Evolutionary conservation across 2,329 filamentous ascomycete species (phyloP).

Genomic region (Fusarium penzigii): DNA sequence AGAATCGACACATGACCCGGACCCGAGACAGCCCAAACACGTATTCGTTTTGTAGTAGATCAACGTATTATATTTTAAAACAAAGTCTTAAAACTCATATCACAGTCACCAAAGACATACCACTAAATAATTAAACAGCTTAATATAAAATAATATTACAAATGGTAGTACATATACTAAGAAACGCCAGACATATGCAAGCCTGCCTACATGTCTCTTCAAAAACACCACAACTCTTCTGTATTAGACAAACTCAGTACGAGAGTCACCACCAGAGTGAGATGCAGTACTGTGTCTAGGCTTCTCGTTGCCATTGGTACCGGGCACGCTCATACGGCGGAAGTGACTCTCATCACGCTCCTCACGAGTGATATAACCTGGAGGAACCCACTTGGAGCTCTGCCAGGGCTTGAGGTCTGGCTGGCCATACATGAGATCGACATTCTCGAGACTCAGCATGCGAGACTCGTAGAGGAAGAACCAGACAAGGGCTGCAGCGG

Average conservation of each 20-base stretch:
- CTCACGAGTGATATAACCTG: conserved; percentile 44
- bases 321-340: conserved; percentile 18
- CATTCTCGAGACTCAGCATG: conserved; percentile 67
- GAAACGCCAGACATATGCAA: conserved; percentile 18
- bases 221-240: too few relatives aligned
- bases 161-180: conserved; percentile 6
- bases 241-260: conserved; percentile 21
- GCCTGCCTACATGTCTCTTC: conserved; percentile 1
- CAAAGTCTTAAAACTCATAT: too few relatives aligned
- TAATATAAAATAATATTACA: too few relatives aligned
- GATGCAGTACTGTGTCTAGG: conserved; percentile 22
- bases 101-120: too few relatives aligned
- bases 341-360: conserved; percentile 35
- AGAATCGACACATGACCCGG: too few relatives aligned
- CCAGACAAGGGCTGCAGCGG: conserved; percentile 61
- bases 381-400: conserved; percentile 54
- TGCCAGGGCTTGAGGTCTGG: conserved; percentile 60
- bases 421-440: conserved; percentile 70
- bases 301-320: conserved; percentile 14
- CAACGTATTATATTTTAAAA: too few relatives aligned
- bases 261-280: conserved; percentile 18
- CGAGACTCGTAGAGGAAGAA: conserved; percentile 70
- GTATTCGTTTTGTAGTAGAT: too few relatives aligned
- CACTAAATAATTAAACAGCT: too few relatives aligned
- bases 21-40: too few relatives aligned